Evolutionary conservation across 139 green algal genomes (phyloP).

Genomic region (Volvox reticuliferus): DNA sequence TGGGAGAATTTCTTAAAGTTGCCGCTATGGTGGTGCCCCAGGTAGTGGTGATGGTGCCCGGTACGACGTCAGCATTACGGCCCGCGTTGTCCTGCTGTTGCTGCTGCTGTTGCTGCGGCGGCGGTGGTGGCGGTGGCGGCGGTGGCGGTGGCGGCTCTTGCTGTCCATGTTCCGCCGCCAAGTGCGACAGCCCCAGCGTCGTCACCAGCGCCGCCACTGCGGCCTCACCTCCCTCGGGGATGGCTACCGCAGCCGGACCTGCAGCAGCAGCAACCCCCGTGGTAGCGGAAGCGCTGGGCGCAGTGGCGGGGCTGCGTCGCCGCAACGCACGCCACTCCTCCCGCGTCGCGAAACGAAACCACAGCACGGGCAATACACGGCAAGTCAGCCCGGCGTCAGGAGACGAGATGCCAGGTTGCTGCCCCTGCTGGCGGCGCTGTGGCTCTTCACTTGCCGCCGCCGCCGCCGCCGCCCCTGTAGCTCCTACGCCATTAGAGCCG

Average conservation of each 20-base stretch:
- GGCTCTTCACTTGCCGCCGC: neutral
- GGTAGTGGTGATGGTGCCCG: too few relatives aligned
- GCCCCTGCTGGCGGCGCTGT: neutral
- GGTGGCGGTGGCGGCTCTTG: too few relatives aligned
- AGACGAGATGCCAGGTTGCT: neutral
- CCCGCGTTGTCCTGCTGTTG: conserved; percentile 1
- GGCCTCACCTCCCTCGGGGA: neutral
- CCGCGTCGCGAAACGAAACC: conserved; percentile 17
- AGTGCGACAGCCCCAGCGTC: neutral
- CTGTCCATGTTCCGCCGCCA: neutral
- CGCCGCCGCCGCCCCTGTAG: neutral
- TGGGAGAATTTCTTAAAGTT: too few relatives aligned
- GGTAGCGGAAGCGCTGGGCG: neutral
- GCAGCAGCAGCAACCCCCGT: neutral
- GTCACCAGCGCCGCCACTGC: neutral
- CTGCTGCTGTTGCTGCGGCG: neutral
- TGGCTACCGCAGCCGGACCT: neutral
- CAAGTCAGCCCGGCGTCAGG: neutral
- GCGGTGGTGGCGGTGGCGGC: neutral
- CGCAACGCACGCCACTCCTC: neutral
- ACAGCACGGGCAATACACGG: conserved; percentile 31
- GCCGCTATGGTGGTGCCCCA: too few relatives aligned
- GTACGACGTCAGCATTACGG: neutral
- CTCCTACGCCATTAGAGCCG: neutral
- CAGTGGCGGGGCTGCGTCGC: neutral